Evolutionary conservation across 352 stramenopile species (phyloP).

Genomic region (Pythium scleroteichum): DNA sequence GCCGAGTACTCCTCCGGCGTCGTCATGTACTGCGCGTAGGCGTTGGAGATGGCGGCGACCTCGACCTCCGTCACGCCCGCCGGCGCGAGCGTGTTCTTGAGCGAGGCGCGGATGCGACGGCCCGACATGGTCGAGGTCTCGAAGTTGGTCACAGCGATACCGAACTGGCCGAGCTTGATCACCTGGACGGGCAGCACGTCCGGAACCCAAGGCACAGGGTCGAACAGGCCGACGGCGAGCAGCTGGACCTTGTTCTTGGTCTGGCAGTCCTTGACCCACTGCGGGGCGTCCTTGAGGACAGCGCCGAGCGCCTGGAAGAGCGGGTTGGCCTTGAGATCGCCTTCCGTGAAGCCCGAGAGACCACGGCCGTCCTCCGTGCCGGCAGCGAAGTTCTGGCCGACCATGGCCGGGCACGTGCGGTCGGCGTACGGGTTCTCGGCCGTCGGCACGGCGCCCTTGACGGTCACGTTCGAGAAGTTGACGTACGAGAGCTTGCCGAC

Average conservation of each 20-base stretch:
- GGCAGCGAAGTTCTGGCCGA: constrained; percentile 55
- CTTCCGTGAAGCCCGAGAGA: constrained; percentile 35
- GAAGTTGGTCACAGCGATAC: constrained; percentile 51
- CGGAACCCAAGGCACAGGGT: constrained; percentile 42
- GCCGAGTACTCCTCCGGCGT: constrained; percentile 60
- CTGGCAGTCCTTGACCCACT: constrained; percentile 49
- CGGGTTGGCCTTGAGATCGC: constrained; percentile 33
- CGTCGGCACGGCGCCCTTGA: constrained; percentile 28
- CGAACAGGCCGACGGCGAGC: constrained; percentile 41
- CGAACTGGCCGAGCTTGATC: constrained; percentile 54
- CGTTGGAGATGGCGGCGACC: constrained; percentile 52
- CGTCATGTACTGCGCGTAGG: constrained; percentile 62
- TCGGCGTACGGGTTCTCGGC: constrained; percentile 30
- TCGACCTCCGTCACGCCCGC: constrained; percentile 46
- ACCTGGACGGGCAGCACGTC: constrained; percentile 58
- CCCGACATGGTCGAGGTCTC: constrained; percentile 68
- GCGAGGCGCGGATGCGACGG: constrained; percentile 38
- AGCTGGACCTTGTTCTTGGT: constrained; percentile 41
- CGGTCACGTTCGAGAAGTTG: constrained; percentile 44
- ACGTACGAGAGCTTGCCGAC: constrained; percentile 44
- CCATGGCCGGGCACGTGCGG: constrained; percentile 44
- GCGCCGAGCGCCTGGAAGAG: constrained; percentile 28
- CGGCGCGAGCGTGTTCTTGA: constrained; percentile 30
- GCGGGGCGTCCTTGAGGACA: constrained; percentile 33
- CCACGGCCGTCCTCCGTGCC: constrained; percentile 51